These are phyloP conservation scores for Aspergillus fischeri DNA, from an alignment of 2,329 filamentous ascomycete genomes.

Conservation along the genomic window DNA sequence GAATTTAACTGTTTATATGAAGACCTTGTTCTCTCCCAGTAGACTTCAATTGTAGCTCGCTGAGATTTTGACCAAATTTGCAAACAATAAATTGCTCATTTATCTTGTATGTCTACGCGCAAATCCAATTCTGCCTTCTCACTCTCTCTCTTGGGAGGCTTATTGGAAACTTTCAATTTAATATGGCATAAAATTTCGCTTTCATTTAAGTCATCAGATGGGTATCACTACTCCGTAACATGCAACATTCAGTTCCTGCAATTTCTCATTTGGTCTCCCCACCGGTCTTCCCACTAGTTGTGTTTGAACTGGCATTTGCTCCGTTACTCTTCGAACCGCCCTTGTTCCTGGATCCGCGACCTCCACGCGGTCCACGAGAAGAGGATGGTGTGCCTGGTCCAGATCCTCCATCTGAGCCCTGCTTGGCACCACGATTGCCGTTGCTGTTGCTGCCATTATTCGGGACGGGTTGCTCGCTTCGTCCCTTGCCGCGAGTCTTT, in stretches of 20 bases:
- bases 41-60: not conserved
- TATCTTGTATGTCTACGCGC: no score
- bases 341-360: conserved; percentile 16
- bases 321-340: conserved; percentile 11
- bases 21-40: not conserved
- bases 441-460: conserved; percentile 3
- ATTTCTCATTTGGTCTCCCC: conserved; percentile 13
- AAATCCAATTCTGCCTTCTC: not conserved
- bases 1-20: not conserved
- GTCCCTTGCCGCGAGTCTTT: conserved; percentile 30
- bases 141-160: not conserved
- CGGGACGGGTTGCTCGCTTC: conserved; percentile 17
- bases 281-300: conserved; percentile 8
- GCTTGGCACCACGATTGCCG: conserved; percentile 6
- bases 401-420: conserved; percentile 13
- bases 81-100: no score
- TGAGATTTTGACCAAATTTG: no score
- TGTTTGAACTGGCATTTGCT: conserved; percentile 5
- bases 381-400: conserved; percentile 4
- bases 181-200: not conserved
- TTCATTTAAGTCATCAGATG: not conserved
- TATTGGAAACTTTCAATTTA: not conserved
- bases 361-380: conserved; percentile 17
- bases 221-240: not conserved
- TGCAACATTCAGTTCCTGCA: not conserved